Conservation (phyloP, 2,329 filamentous ascomycete genomes). For the Penicillium vulpinum region DNA sequence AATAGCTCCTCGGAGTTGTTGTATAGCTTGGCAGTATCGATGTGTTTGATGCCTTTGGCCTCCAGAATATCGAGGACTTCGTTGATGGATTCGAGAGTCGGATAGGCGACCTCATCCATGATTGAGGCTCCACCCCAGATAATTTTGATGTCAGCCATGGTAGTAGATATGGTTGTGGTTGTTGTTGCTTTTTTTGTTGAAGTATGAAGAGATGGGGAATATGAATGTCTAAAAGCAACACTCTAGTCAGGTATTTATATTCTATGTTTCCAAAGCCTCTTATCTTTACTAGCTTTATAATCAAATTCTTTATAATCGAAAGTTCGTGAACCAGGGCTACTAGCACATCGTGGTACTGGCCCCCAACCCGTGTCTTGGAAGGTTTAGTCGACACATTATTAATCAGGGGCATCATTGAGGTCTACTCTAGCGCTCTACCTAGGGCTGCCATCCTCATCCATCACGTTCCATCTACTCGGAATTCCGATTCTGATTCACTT, state of each 20-base stretch:
- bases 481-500: not conserved
- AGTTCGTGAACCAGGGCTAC: too few relatives aligned
- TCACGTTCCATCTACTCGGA: not conserved
- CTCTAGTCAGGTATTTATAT: not conserved
- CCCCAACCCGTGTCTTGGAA: too few relatives aligned
- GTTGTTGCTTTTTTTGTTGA: not conserved
- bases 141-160: not conserved
- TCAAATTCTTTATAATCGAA: not conserved
- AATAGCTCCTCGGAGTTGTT: slow-evolving; percentile 45
- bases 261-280: not conserved
- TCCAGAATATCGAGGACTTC: not conserved
- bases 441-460: too few relatives aligned
- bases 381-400: too few relatives aligned
- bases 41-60: not conserved
- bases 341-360: too few relatives aligned
- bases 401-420: too few relatives aligned
- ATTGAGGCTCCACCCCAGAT: slow-evolving; percentile 2
- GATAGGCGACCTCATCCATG: not conserved
- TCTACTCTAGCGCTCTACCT: too few relatives aligned
- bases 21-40: slow-evolving; percentile 32
- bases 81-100: not conserved
- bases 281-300: not conserved
- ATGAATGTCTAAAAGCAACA: not conserved
- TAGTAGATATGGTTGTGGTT: not conserved
- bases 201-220: not conserved